Evolutionary conservation across 2,329 filamentous ascomycete genomes (phyloP).

Genomic region (Alternaria sp.): DNA sequence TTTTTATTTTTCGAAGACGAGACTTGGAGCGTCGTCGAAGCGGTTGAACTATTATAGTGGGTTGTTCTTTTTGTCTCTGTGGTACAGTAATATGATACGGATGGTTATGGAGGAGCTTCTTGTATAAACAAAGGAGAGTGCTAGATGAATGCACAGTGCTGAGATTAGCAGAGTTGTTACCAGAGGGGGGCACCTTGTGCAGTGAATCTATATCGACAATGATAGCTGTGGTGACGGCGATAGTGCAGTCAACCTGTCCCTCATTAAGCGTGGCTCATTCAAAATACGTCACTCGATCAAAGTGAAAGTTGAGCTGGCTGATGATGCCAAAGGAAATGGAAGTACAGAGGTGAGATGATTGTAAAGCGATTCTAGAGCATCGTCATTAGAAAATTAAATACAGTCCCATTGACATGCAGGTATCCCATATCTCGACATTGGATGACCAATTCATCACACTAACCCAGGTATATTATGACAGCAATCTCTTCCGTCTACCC

Average conservation of each 20-base stretch:
- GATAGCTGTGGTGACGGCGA: background rate
- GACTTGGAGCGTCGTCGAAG: background rate
- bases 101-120: background rate
- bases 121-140: background rate
- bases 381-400: constrained; percentile 46
- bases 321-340: background rate
- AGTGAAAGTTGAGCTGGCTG: background rate
- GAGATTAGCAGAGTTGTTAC: background rate
- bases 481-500: constrained; percentile 17
- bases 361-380: constrained; percentile 25
- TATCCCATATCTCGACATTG: constrained; percentile 11
- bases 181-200: background rate
- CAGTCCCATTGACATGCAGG: constrained; percentile 21
- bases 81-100: background rate
- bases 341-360: background rate
- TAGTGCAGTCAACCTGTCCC: background rate
- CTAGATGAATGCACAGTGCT: constrained; percentile 1
- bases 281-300: constrained; percentile 1
- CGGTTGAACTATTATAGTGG: background rate
- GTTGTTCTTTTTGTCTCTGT: background rate
- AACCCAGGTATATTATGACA: constrained; percentile 20
- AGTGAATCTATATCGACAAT: background rate
- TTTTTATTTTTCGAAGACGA: background rate
- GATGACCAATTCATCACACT: constrained; percentile 10
- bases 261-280: background rate